Base-by-base conservation (phyloP, 129 eudicot species). In the Silybum marianum region DNA sequence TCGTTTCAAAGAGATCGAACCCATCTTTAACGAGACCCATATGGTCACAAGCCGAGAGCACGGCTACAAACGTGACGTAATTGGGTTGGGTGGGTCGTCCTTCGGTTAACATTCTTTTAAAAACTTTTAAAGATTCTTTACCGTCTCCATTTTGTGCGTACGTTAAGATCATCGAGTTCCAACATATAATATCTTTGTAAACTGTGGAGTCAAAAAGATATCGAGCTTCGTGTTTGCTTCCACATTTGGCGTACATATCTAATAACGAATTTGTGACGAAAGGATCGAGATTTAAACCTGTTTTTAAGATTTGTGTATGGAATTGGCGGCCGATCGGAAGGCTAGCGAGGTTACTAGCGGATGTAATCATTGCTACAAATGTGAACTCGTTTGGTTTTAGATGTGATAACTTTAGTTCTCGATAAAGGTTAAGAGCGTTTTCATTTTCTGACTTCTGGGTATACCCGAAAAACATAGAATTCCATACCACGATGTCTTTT, bases 31-130 rank as follows among this genome's bases (percentile, higher is more conserved):
- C 88, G 24, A 92, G 83, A 73, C 95, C 97, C 69, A 78, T 88
- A 68, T 92, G 95, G 81, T 78, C 88, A 80, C 97, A 92, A n/a
- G 97, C 95, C 18, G 95, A 88, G n/a, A 92, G 93, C 36, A 92
- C 88, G 4, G 84, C 93, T 34, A 90, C 85, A 84, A 88, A 90
- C 0, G 93, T 90, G 70, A 90, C 89, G 46, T 85, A 84, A 54
- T 88, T 87, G 23, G 97, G 97, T 32, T 66, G 67, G 30, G 84
- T 69, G 30, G 30, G 30, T 58, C 89, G 30, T 58, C 89, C 88
- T 28, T 83, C 85, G 8, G 70, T 78, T 38, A 82, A 85, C 94
- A 92, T 86, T 74, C 26, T 70, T 73, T 87, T 77, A 23, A 88
- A 92, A 36, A 85, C 16, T 6, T 74, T 42, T 74, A 92, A 87